phyloP scores from a whole-genome alignment of 1,284 basidiomycete genomes.

The Ceratobasidium sp. region DNA sequence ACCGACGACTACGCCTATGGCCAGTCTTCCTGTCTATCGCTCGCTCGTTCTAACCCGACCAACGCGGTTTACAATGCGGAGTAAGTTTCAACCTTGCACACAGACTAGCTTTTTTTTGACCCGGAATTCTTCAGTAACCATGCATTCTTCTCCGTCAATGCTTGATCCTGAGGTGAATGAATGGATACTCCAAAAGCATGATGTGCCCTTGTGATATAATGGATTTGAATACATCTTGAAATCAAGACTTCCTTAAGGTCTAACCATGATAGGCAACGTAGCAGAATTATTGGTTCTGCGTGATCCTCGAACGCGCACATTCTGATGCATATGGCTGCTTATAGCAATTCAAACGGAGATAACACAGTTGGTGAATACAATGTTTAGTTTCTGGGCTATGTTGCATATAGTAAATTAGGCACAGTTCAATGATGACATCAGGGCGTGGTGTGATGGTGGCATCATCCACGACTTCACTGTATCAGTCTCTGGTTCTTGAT shows the following conservation, averaged over 20 bases:
- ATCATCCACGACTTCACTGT: no score
- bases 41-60: conserved; percentile 25
- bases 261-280: background rate
- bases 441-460: no score
- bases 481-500: no score
- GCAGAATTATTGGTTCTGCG: background rate
- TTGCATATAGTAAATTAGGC: no score
- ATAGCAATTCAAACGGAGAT: no score
- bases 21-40: conserved; percentile 21
- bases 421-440: no score
- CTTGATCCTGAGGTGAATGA: background rate
- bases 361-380: no score
- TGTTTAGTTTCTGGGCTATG: no score
- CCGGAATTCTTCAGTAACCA: conserved; percentile 8
- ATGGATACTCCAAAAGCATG: background rate
- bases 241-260: background rate
- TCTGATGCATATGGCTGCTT: no score
- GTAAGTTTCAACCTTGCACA: background rate
- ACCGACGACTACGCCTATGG: conserved; percentile 37
- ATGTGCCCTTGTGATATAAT: background rate
- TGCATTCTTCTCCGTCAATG: conserved; percentile 30
- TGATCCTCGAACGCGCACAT: background rate
- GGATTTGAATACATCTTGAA: background rate
- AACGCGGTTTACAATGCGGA: conserved; percentile 38
- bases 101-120: background rate